Evolutionary conservation across 2,329 filamentous ascomycete genomes (phyloP).

Genomic region (Ophidiomyces ophidiicola): DNA sequence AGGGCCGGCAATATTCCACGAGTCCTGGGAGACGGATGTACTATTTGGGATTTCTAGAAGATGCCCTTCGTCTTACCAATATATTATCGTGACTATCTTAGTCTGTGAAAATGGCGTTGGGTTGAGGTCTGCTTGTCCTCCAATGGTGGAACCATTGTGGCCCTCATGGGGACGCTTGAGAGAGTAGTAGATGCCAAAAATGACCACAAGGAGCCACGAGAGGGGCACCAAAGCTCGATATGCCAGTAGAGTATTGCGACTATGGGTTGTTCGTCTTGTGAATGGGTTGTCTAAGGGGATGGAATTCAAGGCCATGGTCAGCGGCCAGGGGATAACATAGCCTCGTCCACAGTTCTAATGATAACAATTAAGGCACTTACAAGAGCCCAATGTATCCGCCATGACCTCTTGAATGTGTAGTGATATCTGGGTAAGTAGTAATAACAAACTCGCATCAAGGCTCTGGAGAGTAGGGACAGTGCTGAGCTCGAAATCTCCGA

Average conservation of each 20-base stretch:
- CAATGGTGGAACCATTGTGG: conserved; percentile 52
- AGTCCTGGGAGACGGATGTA: too few species aligned
- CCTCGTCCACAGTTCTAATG: background rate
- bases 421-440: too few species aligned
- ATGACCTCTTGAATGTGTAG: background rate
- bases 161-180: conserved; percentile 53
- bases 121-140: conserved; percentile 56
- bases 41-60: background rate
- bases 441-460: too few species aligned
- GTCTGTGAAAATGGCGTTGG: conserved; percentile 66
- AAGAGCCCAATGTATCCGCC: conserved; percentile 5
- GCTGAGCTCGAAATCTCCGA: conserved; percentile 3
- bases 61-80: conserved; percentile 49
- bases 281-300: conserved; percentile 59
- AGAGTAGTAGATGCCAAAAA: conserved; percentile 64
- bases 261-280: conserved; percentile 55
- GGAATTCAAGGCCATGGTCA: conserved; percentile 1
- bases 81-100: conserved; percentile 51
- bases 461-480: background rate
- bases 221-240: conserved; percentile 67
- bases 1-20: too few species aligned
- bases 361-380: background rate
- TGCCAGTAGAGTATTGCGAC: conserved; percentile 47
- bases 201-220: conserved; percentile 61
- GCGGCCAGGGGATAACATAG: background rate